Evolutionary conservation across 148 eudicot genomes (phyloP).

Genomic region (Linanthus parryae): DNA sequence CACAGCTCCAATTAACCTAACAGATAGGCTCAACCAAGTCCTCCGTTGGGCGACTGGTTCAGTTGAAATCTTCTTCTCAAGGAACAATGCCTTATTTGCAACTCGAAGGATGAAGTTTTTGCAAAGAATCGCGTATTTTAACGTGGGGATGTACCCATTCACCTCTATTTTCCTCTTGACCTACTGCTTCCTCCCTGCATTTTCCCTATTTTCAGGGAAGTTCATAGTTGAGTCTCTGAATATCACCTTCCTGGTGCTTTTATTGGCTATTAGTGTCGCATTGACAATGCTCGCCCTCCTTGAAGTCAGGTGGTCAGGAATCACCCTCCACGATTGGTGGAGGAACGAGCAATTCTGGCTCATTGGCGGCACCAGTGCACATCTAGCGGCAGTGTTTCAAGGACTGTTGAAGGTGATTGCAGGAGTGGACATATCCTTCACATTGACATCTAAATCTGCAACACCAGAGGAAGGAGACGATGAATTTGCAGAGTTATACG

Average conservation of each 20-base stretch:
- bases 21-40: slow-evolving; percentile 93
- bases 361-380: slow-evolving; percentile 97
- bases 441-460: slow-evolving; percentile 74
- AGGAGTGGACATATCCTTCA: slow-evolving; percentile 91
- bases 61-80: slow-evolving; percentile 89
- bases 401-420: slow-evolving; percentile 90
- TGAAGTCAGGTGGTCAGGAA: slow-evolving; percentile 89
- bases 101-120: slow-evolving; percentile 80
- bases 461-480: slow-evolving; percentile 77
- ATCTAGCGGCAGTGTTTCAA: slow-evolving; percentile 90
- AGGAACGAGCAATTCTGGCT: slow-evolving; percentile 97
- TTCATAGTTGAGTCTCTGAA: slow-evolving; percentile 81
- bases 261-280: slow-evolving; percentile 65
- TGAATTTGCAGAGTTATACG: slow-evolving; percentile 87
- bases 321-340: slow-evolving; percentile 98
- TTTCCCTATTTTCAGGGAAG: slow-evolving; percentile 83
- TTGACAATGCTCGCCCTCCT: slow-evolving; percentile 74
- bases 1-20: slow-evolving; percentile 89
- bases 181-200: slow-evolving; percentile 83
- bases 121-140: slow-evolving; percentile 84
- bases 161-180: slow-evolving; percentile 80
- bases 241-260: slow-evolving; percentile 56
- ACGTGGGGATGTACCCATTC: slow-evolving; percentile 89
- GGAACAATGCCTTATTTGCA: slow-evolving; percentile 81
- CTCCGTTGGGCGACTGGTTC: slow-evolving; percentile 98